phyloP scores from a whole-genome alignment of 768 basidiomycete species.

The Mycena galopus region DNA sequence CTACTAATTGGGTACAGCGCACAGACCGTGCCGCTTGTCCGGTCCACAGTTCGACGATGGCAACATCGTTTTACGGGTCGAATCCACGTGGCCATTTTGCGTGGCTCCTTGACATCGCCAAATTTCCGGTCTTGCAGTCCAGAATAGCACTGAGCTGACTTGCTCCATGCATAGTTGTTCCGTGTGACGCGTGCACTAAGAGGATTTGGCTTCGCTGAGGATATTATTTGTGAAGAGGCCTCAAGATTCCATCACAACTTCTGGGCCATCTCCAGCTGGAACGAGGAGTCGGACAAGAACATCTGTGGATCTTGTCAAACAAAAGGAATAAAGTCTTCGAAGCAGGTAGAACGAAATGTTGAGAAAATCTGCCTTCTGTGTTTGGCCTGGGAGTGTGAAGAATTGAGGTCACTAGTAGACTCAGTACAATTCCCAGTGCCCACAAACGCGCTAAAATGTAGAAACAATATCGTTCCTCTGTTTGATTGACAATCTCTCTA shows the following conservation, averaged over 20 bases:
- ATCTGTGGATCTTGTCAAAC: not conserved
- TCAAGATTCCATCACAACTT: not conserved
- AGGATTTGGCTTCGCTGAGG: not conserved
- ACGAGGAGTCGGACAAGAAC: not conserved
- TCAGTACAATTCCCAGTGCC: too few species aligned
- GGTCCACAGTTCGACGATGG: slow-evolving; percentile 52
- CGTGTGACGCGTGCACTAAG: not conserved
- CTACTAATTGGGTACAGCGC: too few species aligned
- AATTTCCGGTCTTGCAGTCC: slow-evolving; percentile 1
- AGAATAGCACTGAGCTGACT: not conserved
- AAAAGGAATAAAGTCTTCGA: slow-evolving; percentile 3
- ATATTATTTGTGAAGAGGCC: not conserved
- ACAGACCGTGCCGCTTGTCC: not conserved
- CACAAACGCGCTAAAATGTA: too few species aligned
- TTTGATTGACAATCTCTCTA: too few species aligned
- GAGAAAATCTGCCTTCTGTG: slow-evolving; percentile 7
- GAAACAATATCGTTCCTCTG: too few species aligned
- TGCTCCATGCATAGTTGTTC: not conserved
- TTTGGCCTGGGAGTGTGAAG: slow-evolving; percentile 11
- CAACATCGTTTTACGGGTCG: slow-evolving; percentile 54
- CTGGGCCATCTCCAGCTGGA: not conserved
- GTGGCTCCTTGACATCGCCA: slow-evolving; percentile 9
- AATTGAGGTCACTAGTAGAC: not conserved
- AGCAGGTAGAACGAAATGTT: slow-evolving; percentile 2
- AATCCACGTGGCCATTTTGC: slow-evolving; percentile 35